Base-by-base conservation (phyloP, 257 asterid genomes). In the Ophiorrhiza pumila region DNA sequence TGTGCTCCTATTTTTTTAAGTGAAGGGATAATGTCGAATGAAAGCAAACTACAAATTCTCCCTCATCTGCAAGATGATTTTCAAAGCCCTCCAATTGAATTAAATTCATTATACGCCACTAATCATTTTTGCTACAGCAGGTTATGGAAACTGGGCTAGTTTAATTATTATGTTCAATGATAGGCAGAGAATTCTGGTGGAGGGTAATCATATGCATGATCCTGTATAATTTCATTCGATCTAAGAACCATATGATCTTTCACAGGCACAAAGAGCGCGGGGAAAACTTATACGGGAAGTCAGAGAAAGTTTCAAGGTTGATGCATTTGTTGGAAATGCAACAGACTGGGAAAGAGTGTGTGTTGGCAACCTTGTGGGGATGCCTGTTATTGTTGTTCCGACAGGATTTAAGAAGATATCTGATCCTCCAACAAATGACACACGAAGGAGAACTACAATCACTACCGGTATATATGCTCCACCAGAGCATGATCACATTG, bases 281-380 rank as follows among this genome's bases (percentile, higher is more conserved):
- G 95, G 96, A 52, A 90, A 87, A 71, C 88, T 94, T 39, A 89
- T 90, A 22, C 83, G 77, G 20, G 96, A 94, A 84, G 93, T 91
- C 32, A 84, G 80, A 42, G 93, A 84, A 25, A 80, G 27, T 69
- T 90, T 91, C 84, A 85, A 76, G 66, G 97, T 91, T 3, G 90
- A 91, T 53, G 97, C 96, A 23, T 90, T 94, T 69, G 78, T 91
- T 34, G 98, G 98, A 71, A 92, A 87, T 61, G 91, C 82, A 35
- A 90, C 95, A 0, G 97, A 91, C 59, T 91, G 98, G 98, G 99
- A 94, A 77, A 82, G 62, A 42, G 95, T 94, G 29, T 86, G 92
- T 23, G 86, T 91, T 20, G 94, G 96, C 37, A 90, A 94, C 83
- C 98, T 91, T 35, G 96, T 90, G 18, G 99, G 99, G 59, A 87